Percentiles rank a stretch among this genome's conserved stretches.
phyloP scores from a whole-genome alignment of 352 stramenopile genomes.

The Pythium sp. region DNA sequence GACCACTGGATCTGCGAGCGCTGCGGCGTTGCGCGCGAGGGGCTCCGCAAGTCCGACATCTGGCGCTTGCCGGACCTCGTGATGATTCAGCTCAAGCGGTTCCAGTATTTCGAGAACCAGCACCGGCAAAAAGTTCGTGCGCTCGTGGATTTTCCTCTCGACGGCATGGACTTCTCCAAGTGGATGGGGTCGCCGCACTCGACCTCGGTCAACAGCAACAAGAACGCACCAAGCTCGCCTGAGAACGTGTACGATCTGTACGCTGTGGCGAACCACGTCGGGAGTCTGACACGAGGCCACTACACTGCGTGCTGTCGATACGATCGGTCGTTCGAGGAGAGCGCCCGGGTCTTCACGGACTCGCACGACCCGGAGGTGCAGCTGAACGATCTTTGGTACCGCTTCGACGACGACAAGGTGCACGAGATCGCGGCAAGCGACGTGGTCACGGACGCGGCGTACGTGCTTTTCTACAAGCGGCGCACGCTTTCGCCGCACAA shows the following conservation, averaged over 20 bases:
- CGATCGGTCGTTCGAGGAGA: constrained; percentile 64
- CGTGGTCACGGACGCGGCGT: constrained; percentile 82
- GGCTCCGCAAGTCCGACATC: constrained; percentile 57
- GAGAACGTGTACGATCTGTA: constrained; percentile 92
- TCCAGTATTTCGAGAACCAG: constrained; percentile 85
- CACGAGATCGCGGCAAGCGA: constrained; percentile 66
- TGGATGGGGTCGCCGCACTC: constrained; percentile 45
- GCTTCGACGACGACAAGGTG: constrained; percentile 84
- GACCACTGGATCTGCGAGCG: constrained; percentile 74
- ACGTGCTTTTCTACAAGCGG: constrained; percentile 92
- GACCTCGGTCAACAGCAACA: background rate
- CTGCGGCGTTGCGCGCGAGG: constrained; percentile 60
- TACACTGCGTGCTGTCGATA: constrained; percentile 90
- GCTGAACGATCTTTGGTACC: constrained; percentile 67
- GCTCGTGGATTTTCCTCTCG: constrained; percentile 77
- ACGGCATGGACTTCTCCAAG: constrained; percentile 74
- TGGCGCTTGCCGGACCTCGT: constrained; percentile 78
- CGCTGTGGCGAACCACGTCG: constrained; percentile 97
- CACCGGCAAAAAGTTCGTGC: constrained; percentile 81
- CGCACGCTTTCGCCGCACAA: constrained; percentile 69
- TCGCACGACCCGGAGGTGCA: constrained; percentile 36
- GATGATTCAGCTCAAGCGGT: constrained; percentile 89
- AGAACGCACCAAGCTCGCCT: constrained; percentile 1
- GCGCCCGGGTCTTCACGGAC: constrained; percentile 41
- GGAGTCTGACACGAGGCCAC: constrained; percentile 92